phyloP scores from a whole-genome alignment of 345 rosid species.

The Dipteronia sinensis region DNA sequence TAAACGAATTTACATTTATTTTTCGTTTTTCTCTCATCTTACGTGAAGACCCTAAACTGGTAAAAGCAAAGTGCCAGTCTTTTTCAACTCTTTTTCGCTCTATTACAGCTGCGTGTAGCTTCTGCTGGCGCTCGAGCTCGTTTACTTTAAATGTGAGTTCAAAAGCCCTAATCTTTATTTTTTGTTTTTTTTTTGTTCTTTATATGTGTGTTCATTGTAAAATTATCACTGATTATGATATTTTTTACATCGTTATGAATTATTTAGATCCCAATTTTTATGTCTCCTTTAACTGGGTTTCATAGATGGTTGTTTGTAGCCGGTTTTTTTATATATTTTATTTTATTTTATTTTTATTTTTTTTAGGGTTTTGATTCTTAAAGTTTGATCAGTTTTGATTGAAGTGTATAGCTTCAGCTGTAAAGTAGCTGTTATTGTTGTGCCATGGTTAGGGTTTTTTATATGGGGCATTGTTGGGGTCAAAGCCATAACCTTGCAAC shows the following conservation, averaged over 20 bases:
- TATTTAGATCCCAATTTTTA: constrained; percentile 6
- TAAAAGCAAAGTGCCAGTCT: background rate
- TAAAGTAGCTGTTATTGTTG: background rate
- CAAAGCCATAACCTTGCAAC: background rate
- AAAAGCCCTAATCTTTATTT: constrained; percentile 11
- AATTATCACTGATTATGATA: background rate
- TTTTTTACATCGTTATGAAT: background rate
- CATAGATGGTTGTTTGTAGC: background rate
- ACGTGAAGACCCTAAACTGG: constrained; percentile 3
- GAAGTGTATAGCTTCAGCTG: background rate
- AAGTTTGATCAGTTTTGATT: constrained; percentile 3
- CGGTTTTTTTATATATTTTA: too few species aligned
- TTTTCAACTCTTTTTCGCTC: background rate
- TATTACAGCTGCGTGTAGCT: background rate
- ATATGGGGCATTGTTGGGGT: background rate
- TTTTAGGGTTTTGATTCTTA: constrained; percentile 2
- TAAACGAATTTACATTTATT: background rate
- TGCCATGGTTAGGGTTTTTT: constrained; percentile 13
- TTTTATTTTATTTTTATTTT: too few species aligned
- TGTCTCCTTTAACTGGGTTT: constrained; percentile 6
- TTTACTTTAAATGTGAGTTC: constrained; percentile 18
- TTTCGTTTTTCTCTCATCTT: background rate
- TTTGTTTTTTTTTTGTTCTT: background rate
- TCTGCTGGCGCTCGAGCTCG: background rate
- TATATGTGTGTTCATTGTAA: background rate